phyloP scores from a whole-genome alignment of 257 asterid species.

The Nicotiana obtusifolia region DNA sequence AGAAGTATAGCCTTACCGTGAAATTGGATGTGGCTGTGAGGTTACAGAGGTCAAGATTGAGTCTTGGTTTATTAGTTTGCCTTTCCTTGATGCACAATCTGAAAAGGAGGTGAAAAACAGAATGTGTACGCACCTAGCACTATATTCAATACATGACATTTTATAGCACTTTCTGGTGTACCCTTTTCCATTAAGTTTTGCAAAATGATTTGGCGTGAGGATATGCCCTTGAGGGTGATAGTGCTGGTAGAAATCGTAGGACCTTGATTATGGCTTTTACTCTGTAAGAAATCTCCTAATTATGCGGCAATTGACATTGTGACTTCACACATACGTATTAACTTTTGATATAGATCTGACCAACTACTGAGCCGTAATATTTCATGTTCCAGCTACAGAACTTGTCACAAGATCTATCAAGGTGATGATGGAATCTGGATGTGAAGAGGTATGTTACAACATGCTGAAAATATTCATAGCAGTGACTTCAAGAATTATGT shows the following conservation, averaged over 20 bases:
- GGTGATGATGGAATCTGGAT: constrained; percentile 88
- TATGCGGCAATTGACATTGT: not conserved
- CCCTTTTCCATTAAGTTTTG: not conserved
- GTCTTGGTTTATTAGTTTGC: not conserved
- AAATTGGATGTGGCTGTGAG: not conserved
- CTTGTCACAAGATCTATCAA: constrained; percentile 71
- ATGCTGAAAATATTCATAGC: not conserved
- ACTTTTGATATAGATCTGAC: not conserved
- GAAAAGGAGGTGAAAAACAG: not conserved
- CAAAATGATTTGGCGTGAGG: not conserved
- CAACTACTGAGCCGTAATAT: not conserved
- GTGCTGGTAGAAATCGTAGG: not conserved
- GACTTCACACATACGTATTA: not conserved
- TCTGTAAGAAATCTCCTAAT: not conserved
- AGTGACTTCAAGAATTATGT: not conserved
- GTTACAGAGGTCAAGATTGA: not conserved
- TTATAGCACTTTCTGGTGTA: not conserved
- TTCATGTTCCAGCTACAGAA: constrained; percentile 60
- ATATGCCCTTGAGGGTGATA: not conserved
- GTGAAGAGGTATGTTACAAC: constrained; percentile 69
- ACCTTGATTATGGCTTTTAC: not conserved
- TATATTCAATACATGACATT: not conserved
- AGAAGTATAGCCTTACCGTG: not conserved
- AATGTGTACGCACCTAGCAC: not conserved
- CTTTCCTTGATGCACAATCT: not conserved